Base-by-base conservation (phyloP, 2,329 filamentous ascomycete genomes). In the Aureobasidium namibiae region DNA sequence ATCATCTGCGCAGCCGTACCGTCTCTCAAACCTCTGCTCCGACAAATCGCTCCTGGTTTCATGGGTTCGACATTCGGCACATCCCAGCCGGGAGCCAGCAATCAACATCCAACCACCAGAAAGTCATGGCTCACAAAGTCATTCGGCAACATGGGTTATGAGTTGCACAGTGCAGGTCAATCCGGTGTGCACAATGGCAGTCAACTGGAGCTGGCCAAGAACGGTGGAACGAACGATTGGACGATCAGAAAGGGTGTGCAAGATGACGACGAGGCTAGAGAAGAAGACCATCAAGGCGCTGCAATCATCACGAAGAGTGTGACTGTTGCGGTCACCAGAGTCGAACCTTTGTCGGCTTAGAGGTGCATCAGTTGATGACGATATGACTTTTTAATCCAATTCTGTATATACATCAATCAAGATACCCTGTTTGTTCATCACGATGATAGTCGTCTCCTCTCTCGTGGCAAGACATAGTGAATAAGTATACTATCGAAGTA, bases 1-100 rank as follows among this genome's bases (percentile, higher is more conserved):
- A 57, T 57, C n/a, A 48, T 57, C 33, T 58, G 54, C 14, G 54
- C 54, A 49, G 39, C 54, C 4, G 34, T 41, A 2, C 54, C 54
- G 13, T 38, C 44, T 39, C 31, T 58, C 42, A 58, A 58, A n/a
- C 54, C 54, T 38, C 54, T 58, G 31, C 44, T 58, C 23, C 18
- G 54, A 39, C 38, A 58, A 16, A 34, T 58, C 10, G 54, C 54
- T 29, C 54, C 42, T 24, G 34, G 31, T 1, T 49, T 58, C 24
- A 48, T 58, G 54, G 54, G 44, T 4, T 58, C 54, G 10, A 48
- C 54, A 18, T 58, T 48, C 23, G 54, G 42, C 18, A 39, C 54
- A 9, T 58, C 54, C 31, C 16, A 16, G 33, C 42, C 54, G 23
- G 54, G 31, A n/a, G 29, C 33, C 9, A 56, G 53, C 11, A 26